These are phyloP conservation scores for Aquilaria sinensis DNA, from an alignment of 345 rosid species.

Conservation along the genomic window DNA sequence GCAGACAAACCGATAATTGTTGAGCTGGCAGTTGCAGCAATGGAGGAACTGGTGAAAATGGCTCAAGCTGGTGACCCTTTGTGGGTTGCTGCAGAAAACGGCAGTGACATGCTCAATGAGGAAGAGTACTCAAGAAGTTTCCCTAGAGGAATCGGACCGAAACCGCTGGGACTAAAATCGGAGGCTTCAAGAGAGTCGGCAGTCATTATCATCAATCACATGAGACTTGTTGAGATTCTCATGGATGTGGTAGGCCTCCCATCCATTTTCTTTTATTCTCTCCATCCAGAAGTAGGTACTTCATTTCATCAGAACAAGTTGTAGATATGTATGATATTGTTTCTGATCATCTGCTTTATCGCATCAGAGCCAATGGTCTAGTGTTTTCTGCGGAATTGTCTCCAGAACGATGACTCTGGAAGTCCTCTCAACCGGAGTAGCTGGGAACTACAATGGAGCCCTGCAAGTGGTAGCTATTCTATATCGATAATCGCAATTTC, in stretches of 20 bases:
- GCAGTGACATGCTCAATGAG: conserved; percentile 50
- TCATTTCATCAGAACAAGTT: too few species aligned
- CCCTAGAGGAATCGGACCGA: conserved; percentile 81
- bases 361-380: conserved; percentile 75
- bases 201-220: conserved; percentile 77
- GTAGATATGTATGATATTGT: background rate
- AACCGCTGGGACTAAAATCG: conserved; percentile 59
- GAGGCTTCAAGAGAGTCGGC: conserved; percentile 89
- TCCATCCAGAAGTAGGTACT: too few species aligned
- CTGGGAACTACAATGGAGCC: conserved; percentile 97
- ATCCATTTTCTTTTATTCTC: background rate
- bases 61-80: conserved; percentile 75
- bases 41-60: conserved; percentile 90
- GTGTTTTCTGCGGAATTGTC: conserved; percentile 79
- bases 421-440: conserved; percentile 90
- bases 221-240: conserved; percentile 82
- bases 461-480: conserved; percentile 73
- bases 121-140: conserved; percentile 77
- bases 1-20: conserved; percentile 88
- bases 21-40: conserved; percentile 90
- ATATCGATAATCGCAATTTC: background rate
- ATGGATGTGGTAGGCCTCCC: conserved; percentile 74
- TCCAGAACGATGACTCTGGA: conserved; percentile 92
- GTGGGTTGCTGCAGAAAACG: conserved; percentile 52
- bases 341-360: conserved; percentile 4